A percentile compares a stretch with the other conserved stretches of the same genome.
Conservation (phyloP, 129 eudicot genomes). For the Tagetes patula region DNA sequence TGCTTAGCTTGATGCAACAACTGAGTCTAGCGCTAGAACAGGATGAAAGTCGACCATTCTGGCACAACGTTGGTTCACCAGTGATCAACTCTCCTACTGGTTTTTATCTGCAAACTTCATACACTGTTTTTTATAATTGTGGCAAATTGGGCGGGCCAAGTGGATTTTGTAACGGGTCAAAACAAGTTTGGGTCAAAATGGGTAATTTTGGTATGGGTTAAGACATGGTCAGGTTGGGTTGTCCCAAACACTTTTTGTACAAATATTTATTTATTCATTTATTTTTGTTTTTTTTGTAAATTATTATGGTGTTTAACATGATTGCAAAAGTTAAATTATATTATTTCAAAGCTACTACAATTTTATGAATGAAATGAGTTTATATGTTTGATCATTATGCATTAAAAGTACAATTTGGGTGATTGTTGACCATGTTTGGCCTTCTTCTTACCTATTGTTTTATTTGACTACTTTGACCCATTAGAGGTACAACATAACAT, state of each 20-base stretch:
- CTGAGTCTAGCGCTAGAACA: constrained; percentile 70
- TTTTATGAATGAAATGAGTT: neutral
- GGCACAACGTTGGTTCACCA: constrained; percentile 77
- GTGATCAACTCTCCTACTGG: constrained; percentile 82
- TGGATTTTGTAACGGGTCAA: neutral
- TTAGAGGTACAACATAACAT: constrained; percentile 1
- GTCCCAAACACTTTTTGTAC: neutral
- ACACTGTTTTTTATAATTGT: neutral
- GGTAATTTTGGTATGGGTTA: neutral
- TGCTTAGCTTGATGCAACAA: constrained; percentile 76
- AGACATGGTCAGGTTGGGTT: neutral
- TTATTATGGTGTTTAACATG: neutral
- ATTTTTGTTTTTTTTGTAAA: too few species aligned
- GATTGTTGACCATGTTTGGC: constrained; percentile 8
- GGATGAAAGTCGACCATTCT: constrained; percentile 71
- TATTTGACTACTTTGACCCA: neutral
- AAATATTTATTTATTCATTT: neutral
- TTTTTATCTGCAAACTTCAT: constrained; percentile 24
- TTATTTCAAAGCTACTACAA: neutral
- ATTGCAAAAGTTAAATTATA: neutral
- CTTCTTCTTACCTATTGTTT: neutral
- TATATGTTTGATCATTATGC: neutral
- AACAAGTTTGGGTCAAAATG: neutral
- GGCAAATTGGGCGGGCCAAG: neutral
- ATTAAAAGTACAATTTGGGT: constrained; percentile 2